These are phyloP conservation scores for Fusarium sp. DNA, from an alignment of 2,329 filamentous ascomycete genomes.

Conservation along the genomic window DNA sequence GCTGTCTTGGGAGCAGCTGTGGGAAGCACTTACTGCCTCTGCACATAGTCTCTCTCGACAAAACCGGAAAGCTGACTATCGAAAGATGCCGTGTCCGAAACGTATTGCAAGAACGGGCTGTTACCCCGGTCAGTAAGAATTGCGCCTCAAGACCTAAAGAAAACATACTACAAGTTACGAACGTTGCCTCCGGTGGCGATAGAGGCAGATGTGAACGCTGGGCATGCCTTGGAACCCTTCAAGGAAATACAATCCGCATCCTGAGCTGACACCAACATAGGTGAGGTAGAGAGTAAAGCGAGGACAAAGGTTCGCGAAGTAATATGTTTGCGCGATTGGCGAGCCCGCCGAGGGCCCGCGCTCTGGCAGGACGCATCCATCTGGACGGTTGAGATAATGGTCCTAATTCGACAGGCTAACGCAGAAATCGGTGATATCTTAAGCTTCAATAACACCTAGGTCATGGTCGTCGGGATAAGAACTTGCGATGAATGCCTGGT, in stretches of 20 bases:
- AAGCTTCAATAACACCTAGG: conserved; percentile 25
- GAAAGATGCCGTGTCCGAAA: conserved; percentile 80
- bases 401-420: conserved; percentile 24
- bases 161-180: conserved; percentile 72
- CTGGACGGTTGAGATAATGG: conserved; percentile 7
- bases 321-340: conserved; percentile 31
- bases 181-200: conserved; percentile 72
- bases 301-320: conserved; percentile 41
- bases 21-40: conserved; percentile 73
- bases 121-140: conserved; percentile 27
- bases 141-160: not conserved
- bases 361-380: conserved; percentile 25
- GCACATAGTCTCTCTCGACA: conserved; percentile 78
- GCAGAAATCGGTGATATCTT: conserved; percentile 19
- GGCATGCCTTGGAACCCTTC: conserved; percentile 74
- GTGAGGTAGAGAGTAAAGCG: conserved; percentile 44
- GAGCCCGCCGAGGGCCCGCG: conserved; percentile 4
- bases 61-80: conserved; percentile 80
- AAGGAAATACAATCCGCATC: conserved; percentile 71
- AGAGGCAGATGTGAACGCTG: conserved; percentile 78
- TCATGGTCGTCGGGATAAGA: conserved; percentile 40
- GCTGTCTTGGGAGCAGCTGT: not conserved
- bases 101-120: conserved; percentile 87
- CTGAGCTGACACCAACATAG: conserved; percentile 54
- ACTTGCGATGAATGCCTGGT: conserved; percentile 19